Evolutionary conservation across 805 yeast species (phyloP), one percentile per base, ranked within the genome.

Genomic region (Pichia nakasei): DNA sequence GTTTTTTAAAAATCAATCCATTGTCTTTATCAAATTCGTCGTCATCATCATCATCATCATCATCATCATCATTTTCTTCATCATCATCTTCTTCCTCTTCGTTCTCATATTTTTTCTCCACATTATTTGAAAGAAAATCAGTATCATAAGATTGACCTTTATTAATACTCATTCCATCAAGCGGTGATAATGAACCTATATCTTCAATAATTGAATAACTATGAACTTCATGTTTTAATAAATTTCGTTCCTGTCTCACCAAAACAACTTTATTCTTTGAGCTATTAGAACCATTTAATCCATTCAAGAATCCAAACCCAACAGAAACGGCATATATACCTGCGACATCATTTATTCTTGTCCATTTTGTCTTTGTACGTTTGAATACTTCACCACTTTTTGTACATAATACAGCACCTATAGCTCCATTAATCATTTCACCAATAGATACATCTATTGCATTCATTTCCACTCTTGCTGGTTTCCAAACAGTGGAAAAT

Each of bases 361-460:
- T 46, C 46, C 70, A 52, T 48, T 61, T 48, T 8, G 44, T 22
- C 17, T 49, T 49, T 1, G 45, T 24, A 12, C 43, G 42, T 49
- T 67, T 65, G 51, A 74, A 86, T 0, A 76, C 85, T 20, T 81
- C 72, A 0, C 96, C 96, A 39, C 78, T 77, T 19, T 67, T 59
- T 0, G 93, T 82, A 49, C 83, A 75, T 1, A 89, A 57, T 1
- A 88, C 65, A 2, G 85, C 59, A 20, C 43, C 43, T 4, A 35
- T 31, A 11, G 38, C 24, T 5, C 29, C 39, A 13, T 31, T 32
- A 33, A 22, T 38, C 0, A 81, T 84, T 17, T 63, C 66, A 2
- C 83, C 74, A 37, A 81, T 69, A 53, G 80, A 91, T 27, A 84
- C 72, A 61, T 86, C 95, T 4, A 64, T 66, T 39, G 77, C 86